A percentile compares a stretch with the other conserved stretches of the same genome.
Conservation (phyloP, 2,329 filamentous ascomycete species). For the Lachnum nothofagi region DNA sequence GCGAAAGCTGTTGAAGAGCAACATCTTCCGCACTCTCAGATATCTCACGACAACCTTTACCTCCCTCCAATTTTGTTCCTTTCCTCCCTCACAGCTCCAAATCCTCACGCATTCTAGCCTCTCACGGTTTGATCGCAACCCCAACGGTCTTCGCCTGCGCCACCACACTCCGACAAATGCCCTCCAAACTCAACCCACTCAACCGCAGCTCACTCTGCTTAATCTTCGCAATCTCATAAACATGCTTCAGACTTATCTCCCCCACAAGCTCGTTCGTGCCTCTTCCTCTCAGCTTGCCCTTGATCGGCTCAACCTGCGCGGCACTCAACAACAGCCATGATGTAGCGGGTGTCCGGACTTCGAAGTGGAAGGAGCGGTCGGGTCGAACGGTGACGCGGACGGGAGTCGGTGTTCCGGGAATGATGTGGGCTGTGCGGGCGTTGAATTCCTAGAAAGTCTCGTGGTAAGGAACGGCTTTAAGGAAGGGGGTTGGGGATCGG, state of each 20-base stretch:
- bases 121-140: conserved; percentile 61
- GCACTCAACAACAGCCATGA: conserved; percentile 83
- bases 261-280: conserved; percentile 75
- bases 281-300: conserved; percentile 71
- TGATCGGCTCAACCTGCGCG: conserved; percentile 65
- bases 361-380: conserved; percentile 89
- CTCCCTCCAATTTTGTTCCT: neutral
- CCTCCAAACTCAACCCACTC: conserved; percentile 65
- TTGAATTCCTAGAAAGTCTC: conserved; percentile 75
- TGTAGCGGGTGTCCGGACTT: conserved; percentile 89
- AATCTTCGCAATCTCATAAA: conserved; percentile 97
- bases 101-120: neutral
- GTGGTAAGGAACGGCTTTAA: conserved; percentile 2
- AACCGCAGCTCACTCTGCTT: conserved; percentile 75
- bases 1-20: too few relatives aligned
- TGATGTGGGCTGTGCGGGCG: conserved; percentile 81
- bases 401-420: conserved; percentile 77
- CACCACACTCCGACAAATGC: conserved; percentile 69
- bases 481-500: neutral
- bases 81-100: neutral
- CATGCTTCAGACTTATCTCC: conserved; percentile 83
- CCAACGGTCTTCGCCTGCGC: conserved; percentile 72
- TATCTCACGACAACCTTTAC: too few relatives aligned
- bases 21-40: too few relatives aligned
- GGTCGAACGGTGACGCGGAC: conserved; percentile 86